Evolutionary conservation across 208 protist species (phyloP).

Genomic region (Giardia duodenalis): DNA sequence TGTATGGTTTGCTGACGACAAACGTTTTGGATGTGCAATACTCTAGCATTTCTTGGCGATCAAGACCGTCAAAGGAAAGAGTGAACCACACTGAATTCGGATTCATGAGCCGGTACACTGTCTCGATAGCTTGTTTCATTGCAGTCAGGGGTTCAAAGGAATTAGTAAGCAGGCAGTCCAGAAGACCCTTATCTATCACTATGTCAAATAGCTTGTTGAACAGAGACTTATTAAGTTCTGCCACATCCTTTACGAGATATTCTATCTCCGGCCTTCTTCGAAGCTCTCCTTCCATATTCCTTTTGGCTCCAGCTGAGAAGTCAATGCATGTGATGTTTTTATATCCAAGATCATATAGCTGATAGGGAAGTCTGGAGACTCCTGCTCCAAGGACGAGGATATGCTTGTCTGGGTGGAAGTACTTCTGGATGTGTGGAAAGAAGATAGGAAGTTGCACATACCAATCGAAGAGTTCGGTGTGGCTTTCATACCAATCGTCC

Average conservation of each 20-base stretch:
- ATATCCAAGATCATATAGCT: conserved; percentile 28
- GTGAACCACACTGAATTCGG: neutral
- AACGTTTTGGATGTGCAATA: neutral
- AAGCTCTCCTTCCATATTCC: neutral
- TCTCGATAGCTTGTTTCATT: neutral
- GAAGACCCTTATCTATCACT: neutral
- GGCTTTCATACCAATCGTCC: neutral
- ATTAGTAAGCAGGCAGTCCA: conserved; percentile 16
- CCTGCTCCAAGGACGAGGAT: conserved; percentile 16
- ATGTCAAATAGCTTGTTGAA: neutral
- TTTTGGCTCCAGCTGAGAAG: neutral
- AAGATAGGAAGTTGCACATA: neutral
- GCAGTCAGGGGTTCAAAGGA: neutral
- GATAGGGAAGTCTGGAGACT: neutral
- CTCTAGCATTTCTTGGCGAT: neutral
- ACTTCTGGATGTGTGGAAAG: neutral
- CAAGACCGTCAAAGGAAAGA: neutral
- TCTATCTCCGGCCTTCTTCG: neutral
- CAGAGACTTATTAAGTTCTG: neutral
- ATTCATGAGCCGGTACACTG: neutral
- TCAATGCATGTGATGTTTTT: neutral
- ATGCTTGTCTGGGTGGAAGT: neutral
- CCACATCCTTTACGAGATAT: conserved; percentile 8
- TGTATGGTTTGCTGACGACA: neutral
- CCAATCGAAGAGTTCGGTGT: conserved; percentile 5